A percentile compares a stretch with the other conserved stretches of the same genome.
phyloP scores from a whole-genome alignment of 768 basidiomycete genomes.

The Boletellus emodensis region DNA sequence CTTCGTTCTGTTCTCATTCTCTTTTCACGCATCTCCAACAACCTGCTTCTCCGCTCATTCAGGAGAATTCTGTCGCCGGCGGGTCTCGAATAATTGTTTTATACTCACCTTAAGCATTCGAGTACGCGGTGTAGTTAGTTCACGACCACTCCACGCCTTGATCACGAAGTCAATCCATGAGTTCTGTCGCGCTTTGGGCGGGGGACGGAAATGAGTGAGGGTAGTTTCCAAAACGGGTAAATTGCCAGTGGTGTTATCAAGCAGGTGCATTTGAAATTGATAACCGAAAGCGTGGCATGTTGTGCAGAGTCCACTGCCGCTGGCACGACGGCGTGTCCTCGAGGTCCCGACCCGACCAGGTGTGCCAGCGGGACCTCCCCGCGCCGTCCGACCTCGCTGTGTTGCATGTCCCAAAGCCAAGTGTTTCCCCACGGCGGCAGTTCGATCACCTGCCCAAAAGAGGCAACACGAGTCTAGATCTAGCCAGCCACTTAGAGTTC shows the following conservation, averaged over 20 bases:
- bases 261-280: conserved; percentile 26
- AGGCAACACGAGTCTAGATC: conserved; percentile 23
- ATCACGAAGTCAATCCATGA: conserved; percentile 17
- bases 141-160: conserved; percentile 18
- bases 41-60: conserved; percentile 1
- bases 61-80: conserved; percentile 1
- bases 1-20: conserved; percentile 6
- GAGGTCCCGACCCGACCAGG: background rate
- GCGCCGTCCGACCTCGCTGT: background rate
- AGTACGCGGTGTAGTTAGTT: conserved; percentile 19
- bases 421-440: conserved; percentile 8
- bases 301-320: background rate
- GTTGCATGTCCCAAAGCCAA: background rate
- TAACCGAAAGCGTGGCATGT: conserved; percentile 5
- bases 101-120: conserved; percentile 10
- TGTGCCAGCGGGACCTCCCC: background rate
- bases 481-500: conserved; percentile 26
- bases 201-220: conserved; percentile 13
- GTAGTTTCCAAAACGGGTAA: conserved; percentile 4
- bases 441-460: conserved; percentile 18
- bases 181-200: background rate
- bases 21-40: conserved; percentile 10
- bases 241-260: background rate
- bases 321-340: conserved; percentile 7
- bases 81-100: conserved; percentile 19